A percentile compares a stretch with the other conserved stretches of the same genome.
These are phyloP conservation scores for Effrenium voratum DNA, from an alignment of 73 alveolate genomes.

Conservation along the genomic window DNA sequence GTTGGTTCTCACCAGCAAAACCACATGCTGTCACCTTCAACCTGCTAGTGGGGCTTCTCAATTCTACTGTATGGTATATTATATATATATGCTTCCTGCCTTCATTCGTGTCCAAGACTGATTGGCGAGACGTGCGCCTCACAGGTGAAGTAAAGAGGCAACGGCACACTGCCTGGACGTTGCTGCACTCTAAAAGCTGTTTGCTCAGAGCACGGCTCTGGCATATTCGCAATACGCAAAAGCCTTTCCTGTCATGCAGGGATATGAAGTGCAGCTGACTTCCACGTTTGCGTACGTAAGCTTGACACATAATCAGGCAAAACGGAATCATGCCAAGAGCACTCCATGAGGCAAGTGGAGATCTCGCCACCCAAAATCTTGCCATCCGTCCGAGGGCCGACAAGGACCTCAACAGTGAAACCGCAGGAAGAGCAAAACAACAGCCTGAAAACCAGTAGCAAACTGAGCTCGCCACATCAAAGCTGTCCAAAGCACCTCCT, in stretches of 20 bases:
- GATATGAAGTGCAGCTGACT: background rate
- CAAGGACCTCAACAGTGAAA: constrained; percentile 24
- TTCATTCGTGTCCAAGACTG: constrained; percentile 50
- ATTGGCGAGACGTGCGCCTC: constrained; percentile 78
- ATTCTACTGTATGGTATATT: too few species aligned
- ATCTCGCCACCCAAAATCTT: constrained; percentile 92
- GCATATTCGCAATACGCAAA: constrained; percentile 69
- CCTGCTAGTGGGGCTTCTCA: too few species aligned
- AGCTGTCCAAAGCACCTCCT: constrained; percentile 71
- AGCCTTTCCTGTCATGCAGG: constrained; percentile 59
- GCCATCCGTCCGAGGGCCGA: constrained; percentile 92
- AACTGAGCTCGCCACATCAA: constrained; percentile 32
- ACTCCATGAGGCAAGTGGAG: constrained; percentile 92
- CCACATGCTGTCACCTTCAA: too few species aligned
- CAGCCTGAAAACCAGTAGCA: background rate
- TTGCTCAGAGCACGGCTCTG: constrained; percentile 42
- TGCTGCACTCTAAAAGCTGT: background rate
- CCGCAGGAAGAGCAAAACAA: too few species aligned
- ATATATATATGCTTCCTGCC: too few species aligned
- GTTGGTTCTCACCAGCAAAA: too few species aligned
- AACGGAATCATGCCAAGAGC: background rate
- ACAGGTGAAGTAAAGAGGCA: background rate
- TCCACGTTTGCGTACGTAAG: background rate
- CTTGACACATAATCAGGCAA: background rate
- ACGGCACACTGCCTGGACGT: background rate